These are phyloP conservation scores for Lithospermum erythrorhizon DNA, from an alignment of 257 asterid species.

Conservation along the genomic window DNA sequence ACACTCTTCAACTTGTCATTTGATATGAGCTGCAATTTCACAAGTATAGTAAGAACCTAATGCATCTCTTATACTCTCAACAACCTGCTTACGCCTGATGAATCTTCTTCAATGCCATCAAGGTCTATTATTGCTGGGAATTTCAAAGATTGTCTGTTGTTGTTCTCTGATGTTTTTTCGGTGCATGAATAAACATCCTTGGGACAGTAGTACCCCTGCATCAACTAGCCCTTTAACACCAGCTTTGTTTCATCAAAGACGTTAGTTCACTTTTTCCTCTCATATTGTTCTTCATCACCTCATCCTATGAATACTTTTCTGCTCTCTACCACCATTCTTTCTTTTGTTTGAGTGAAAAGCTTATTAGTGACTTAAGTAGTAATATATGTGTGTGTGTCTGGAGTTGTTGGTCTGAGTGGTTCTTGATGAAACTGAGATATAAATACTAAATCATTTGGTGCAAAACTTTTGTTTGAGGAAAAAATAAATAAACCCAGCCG, in stretches of 20 bases:
- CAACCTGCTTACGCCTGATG: slow-evolving; percentile 5
- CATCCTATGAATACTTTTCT: neutral
- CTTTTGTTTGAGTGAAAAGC: neutral
- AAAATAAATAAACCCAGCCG: too few species aligned
- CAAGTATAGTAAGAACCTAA: slow-evolving; percentile 1
- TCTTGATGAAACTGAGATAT: too few species aligned
- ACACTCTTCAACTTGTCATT: slow-evolving; percentile 52
- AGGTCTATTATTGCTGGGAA: slow-evolving; percentile 12
- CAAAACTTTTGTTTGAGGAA: too few species aligned
- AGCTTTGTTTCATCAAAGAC: slow-evolving; percentile 24
- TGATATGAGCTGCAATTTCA: slow-evolving; percentile 36
- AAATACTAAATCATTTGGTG: too few species aligned
- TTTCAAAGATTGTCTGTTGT: neutral
- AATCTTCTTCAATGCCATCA: slow-evolving; percentile 1
- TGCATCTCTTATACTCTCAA: slow-evolving; percentile 17
- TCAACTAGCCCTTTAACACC: slow-evolving; percentile 29
- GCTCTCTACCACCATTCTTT: neutral
- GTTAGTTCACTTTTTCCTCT: slow-evolving; percentile 12
- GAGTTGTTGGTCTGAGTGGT: too few species aligned
- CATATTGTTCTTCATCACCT: slow-evolving; percentile 3
- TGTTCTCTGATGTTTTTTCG: neutral
- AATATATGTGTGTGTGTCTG: too few species aligned
- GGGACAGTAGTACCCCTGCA: slow-evolving; percentile 18
- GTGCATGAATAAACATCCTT: slow-evolving; percentile 23
- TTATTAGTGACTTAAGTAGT: too few species aligned